Evolutionary conservation across 2,329 filamentous ascomycete species (phyloP), one percentile per base, ranked within the genome.

Genomic region (Fusarium humuli): DNA sequence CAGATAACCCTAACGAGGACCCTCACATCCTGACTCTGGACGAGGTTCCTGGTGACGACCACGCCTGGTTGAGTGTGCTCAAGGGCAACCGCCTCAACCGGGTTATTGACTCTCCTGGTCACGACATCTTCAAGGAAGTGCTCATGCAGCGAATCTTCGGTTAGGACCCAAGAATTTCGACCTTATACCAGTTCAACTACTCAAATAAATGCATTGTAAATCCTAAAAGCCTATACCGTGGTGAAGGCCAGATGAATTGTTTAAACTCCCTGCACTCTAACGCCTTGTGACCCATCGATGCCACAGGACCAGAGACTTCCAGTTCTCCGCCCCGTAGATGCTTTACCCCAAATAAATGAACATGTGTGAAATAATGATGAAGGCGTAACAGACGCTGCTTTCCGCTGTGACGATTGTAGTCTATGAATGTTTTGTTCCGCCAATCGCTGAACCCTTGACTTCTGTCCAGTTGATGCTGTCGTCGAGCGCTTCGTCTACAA

Each of bases 401-500:
- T 61, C 40, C 52, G 20, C 46, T 48, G 42, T 49, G 57, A 55
- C 30, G 25, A 34, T 12, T 40, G 41, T 64, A 45, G 30, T 32
- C 59, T 80, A 89, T 70, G 81, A 74, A 77, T 98, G 94, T 81
- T 96, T 98, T 75, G 94, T 94, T 56, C 90, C 90, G 61, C 93
- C 93, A 75, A 98, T 92, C 30, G 92, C 89, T 63, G 91, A 89
- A 7, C 95, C 95, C 78, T 92, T 91, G 41, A 99, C 96, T 80
- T 97, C 91, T 22, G 87, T 86, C 96, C 96, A 99, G 82, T 98
- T 91, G 77, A 99, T 98, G 75, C 91, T 94, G 41, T 86, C 87
- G 81, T 99, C 96, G 63, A 98, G 84, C 73, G 92, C 87, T 81
- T 97, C 94, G 79, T 99, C 94, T 32, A 99, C 91, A 61, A 97